phyloP scores from a whole-genome alignment of 805 yeast species.

The Schwanniomyces sp. region DNA sequence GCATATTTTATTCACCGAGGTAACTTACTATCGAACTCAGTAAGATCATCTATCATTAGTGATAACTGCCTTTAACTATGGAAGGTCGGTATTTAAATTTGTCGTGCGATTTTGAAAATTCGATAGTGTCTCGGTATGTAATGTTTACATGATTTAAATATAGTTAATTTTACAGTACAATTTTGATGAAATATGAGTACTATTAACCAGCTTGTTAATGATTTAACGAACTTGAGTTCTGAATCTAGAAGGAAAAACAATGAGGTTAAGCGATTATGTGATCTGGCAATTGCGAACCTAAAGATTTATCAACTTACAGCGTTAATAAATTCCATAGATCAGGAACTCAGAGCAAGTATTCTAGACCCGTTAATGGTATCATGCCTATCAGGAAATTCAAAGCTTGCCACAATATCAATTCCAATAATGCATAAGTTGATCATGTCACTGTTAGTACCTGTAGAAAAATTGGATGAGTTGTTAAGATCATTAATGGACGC shows the following conservation, averaged over 20 bases:
- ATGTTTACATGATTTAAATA: background rate
- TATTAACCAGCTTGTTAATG: constrained; percentile 51
- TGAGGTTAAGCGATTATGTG: constrained; percentile 58
- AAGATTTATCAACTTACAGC: constrained; percentile 4
- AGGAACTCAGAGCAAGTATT: constrained; percentile 12
- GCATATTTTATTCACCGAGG: no score
- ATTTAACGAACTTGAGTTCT: constrained; percentile 57
- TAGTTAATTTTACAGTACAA: background rate
- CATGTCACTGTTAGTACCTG: constrained; percentile 53
- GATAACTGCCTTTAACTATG: constrained; percentile 41
- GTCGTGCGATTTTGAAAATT: background rate
- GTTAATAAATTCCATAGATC: constrained; percentile 19
- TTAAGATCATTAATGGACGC: constrained; percentile 72
- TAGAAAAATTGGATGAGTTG: constrained; percentile 50
- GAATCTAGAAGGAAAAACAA: constrained; percentile 72
- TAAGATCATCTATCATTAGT: background rate
- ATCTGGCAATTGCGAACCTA: constrained; percentile 16
- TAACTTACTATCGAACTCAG: no score
- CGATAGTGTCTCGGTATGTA: background rate
- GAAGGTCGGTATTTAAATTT: constrained; percentile 60
- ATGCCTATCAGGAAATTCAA: constrained; percentile 72
- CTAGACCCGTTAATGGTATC: constrained; percentile 66
- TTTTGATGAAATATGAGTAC: constrained; percentile 30
- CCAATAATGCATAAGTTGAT: constrained; percentile 69
- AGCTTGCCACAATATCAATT: constrained; percentile 68